Evolutionary conservation across 1,139 yeast species (phyloP), one percentile per base, ranked within the genome.

Genomic region (Blastobotrys illinoisensis): DNA sequence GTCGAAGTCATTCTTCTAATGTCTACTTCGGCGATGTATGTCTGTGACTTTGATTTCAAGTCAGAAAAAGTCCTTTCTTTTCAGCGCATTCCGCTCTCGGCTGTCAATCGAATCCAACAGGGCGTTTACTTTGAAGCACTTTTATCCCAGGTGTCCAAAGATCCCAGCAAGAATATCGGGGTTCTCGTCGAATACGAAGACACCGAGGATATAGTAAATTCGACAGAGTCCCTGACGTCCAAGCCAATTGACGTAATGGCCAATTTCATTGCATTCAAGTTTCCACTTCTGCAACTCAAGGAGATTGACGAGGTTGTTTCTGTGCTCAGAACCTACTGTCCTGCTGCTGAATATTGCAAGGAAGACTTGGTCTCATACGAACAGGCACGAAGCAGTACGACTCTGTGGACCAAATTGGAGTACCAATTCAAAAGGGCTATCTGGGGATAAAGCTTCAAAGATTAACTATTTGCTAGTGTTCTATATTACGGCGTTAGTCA

Each of bases 341-440:
- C 64, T 4, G 28, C 44, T 23, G 56, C 55, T 14, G 60, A 62
- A 3, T 49, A 68, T 36, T 57, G 57, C 9, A 63, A 67, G 24
- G 54, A 59, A 21, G 76, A 72, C 53, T 62, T 74, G 19, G 67
- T 72, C 5, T 61, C 70, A 0, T 57, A 67, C 21, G 65, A 65
- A 19, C 73, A 72, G 24, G 77, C 76, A 5, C 62, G 65, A n/a
- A 62, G 63, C 16, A 62, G 64, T 44, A 66, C 72, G 0, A 65
- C 73, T 9, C 55, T 71, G 3, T 67, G 74, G 63, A 68, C 67
- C 18, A 54, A 66, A 6, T 50, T 73, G 18, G 74, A 70, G 53
- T 65, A 73, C 52, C 65, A 64, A 46, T 58, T 73, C 52, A 73
- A 73, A 55, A 66, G 66, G 53, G 62, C 73, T 47, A 66, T 73